A percentile compares a stretch with the other conserved stretches of the same genome.
phyloP scores from a whole-genome alignment of 139 green algal genomes.

The Mesostigma viride region DNA sequence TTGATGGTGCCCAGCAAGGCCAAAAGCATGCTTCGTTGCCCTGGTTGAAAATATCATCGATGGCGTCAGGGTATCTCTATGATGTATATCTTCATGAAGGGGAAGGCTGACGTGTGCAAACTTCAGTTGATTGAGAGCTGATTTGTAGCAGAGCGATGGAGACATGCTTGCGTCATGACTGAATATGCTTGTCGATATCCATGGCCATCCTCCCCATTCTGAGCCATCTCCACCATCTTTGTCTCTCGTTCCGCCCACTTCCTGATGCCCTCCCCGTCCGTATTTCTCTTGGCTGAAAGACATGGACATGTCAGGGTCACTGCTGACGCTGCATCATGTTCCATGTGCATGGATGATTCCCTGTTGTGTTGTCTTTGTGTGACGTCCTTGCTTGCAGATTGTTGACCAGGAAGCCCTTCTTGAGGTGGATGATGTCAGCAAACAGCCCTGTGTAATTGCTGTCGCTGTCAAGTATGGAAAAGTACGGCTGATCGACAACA shows the following conservation, averaged over 20 bases:
- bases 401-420: conserved; percentile 16
- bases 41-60: no score
- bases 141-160: no score
- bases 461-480: conserved; percentile 70
- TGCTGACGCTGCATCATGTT: neutral
- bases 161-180: no score
- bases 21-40: no score
- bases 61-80: no score
- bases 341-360: neutral
- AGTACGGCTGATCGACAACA: conserved; percentile 90
- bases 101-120: no score
- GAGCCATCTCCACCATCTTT: neutral
- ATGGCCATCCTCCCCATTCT: neutral
- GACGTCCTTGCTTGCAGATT: conserved; percentile 4
- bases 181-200: neutral
- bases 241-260: neutral
- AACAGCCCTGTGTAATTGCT: conserved; percentile 23
- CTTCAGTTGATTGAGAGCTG: no score
- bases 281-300: neutral
- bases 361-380: neutral
- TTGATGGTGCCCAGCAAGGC: no score
- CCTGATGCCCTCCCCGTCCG: neutral
- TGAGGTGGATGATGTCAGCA: neutral
- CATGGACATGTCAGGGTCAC: neutral
- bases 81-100: no score